Base-by-base conservation (phyloP, 768 basidiomycete genomes). In the Naganishia antarctica region DNA sequence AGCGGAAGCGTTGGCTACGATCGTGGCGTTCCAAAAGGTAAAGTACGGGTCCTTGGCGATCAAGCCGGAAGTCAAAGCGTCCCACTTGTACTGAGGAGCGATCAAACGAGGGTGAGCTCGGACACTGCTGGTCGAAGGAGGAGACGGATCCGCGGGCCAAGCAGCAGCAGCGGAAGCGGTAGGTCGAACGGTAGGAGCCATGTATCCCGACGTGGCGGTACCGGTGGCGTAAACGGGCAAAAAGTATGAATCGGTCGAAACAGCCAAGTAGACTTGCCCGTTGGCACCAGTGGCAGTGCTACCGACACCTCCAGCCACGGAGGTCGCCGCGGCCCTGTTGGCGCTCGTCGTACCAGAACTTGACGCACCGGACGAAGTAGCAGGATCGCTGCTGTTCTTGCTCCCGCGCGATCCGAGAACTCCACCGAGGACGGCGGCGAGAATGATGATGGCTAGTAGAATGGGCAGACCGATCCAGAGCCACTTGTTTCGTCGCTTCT, bases 41-140 rank as follows among this genome's bases (percentile, higher is more conserved):
- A 98, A 82, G 80, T 99, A 98, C 3, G 89, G 85, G 74, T 98
- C 91, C 59, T 80, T 83, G 60, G 81, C 78, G 72, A 98, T 94
- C 70, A 96, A 82, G 23, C 71, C 69, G 25, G 74, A 73, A 4
- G 87, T 85, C 26, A 99, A 84, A 13, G 85, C 89, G 16, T 82
- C 77, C 94, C 96, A 98, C 78, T 91, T 92, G 83, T 91, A 92
- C 11, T 82, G 70, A 25, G 94, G 91, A 16, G 94, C 96, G 70
- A 96, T 87, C 51, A 99, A 82, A 46, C 90, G 88, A 26, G 96
- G 96, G 66, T 93, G 88, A 72, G 90, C 87, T 9, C 85, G 70
- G 47, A 85, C 85, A n/a, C 83, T 81, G 44, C 75, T 75, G 11
- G 89, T 86, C 40, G 83, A 72, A 28, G 91, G 87, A 46, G 84